phyloP scores from a whole-genome alignment of 2,329 filamentous ascomycete genomes.

The Trichoderma asperellum region DNA sequence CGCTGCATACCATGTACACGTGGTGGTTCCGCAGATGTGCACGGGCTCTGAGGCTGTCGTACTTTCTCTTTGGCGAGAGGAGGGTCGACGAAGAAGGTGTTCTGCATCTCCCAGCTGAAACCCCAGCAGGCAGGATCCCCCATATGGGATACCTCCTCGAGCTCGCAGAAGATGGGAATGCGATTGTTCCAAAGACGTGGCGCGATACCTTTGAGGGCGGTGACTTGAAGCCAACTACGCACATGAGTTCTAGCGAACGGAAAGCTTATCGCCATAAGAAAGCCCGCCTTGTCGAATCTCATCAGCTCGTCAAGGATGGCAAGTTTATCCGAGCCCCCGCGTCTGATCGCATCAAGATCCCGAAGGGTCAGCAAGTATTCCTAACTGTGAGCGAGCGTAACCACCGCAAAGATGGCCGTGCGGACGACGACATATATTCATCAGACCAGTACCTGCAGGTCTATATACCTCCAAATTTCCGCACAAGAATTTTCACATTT shows the following conservation, averaged over 20 bases:
- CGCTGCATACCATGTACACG: slow-evolving; percentile 80
- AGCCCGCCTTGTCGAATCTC: slow-evolving; percentile 50
- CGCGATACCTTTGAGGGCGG: slow-evolving; percentile 56
- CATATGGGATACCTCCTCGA: slow-evolving; percentile 54
- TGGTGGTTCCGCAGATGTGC: slow-evolving; percentile 97
- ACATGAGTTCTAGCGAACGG: slow-evolving; percentile 45
- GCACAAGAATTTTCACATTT: slow-evolving; percentile 78
- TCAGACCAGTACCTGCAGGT: slow-evolving; percentile 69
- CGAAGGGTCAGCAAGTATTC: slow-evolving; percentile 82
- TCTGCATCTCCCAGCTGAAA: slow-evolving; percentile 51
- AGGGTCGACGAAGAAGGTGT: slow-evolving; percentile 79
- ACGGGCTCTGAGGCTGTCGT: slow-evolving; percentile 75
- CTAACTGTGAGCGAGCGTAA: slow-evolving; percentile 68
- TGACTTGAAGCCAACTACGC: slow-evolving; percentile 47
- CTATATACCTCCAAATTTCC: slow-evolving; percentile 85
- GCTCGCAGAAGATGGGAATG: slow-evolving; percentile 43
- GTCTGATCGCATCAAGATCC: slow-evolving; percentile 92
- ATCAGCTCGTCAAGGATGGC: slow-evolving; percentile 69
- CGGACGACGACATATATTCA: slow-evolving; percentile 55
- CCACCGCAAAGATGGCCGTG: slow-evolving; percentile 64
- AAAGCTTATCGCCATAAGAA: slow-evolving; percentile 46
- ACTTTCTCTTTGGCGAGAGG: slow-evolving; percentile 90
- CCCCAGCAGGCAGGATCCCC: slow-evolving; percentile 40
- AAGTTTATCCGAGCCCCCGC: slow-evolving; percentile 89
- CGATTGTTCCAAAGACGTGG: slow-evolving; percentile 62